phyloP scores from a whole-genome alignment of 805 yeast genomes.

The Zygosaccharomyces rouxii region DNA sequence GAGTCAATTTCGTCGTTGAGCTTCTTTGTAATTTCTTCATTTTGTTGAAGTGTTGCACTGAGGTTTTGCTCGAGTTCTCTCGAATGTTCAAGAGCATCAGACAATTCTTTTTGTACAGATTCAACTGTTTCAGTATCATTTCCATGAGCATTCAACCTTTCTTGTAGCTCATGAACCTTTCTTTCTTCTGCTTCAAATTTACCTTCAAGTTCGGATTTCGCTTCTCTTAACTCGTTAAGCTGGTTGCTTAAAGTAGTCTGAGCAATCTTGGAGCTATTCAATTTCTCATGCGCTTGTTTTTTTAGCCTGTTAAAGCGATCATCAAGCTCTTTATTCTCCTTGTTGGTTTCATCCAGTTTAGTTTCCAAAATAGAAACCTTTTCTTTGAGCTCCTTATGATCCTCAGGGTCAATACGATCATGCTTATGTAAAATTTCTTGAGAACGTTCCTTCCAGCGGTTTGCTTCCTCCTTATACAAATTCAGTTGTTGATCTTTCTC shows the following conservation, averaged over 20 bases:
- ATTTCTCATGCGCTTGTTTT: slow-evolving; percentile 36
- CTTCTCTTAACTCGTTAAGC: slow-evolving; percentile 31
- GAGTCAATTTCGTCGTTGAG: slow-evolving; percentile 17
- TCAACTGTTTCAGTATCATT: slow-evolving; percentile 5
- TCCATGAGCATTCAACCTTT: slow-evolving; percentile 2
- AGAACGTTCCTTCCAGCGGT: slow-evolving; percentile 22
- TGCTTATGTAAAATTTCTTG: slow-evolving; percentile 22
- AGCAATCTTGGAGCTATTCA: slow-evolving; percentile 30
- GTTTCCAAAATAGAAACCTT: slow-evolving; percentile 22
- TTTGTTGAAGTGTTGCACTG: slow-evolving; percentile 8
- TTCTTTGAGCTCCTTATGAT: slow-evolving; percentile 19
- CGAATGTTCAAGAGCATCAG: slow-evolving; percentile 20
- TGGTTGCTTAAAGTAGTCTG: slow-evolving; percentile 39
- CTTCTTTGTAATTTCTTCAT: slow-evolving; percentile 8
- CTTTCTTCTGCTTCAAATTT: slow-evolving; percentile 15
- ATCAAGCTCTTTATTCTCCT: slow-evolving; percentile 34
- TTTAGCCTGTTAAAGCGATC: slow-evolving; percentile 33
- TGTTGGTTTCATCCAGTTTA: slow-evolving; percentile 19
- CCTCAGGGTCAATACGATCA: slow-evolving; percentile 19
- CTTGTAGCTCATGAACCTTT: slow-evolving; percentile 12
- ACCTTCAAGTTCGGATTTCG: slow-evolving; percentile 36
- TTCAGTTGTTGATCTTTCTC: slow-evolving; percentile 23
- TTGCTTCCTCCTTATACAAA: slow-evolving; percentile 15
- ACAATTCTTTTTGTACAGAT: slow-evolving; percentile 16
- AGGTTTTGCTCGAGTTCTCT: slow-evolving; percentile 20